Evolutionary conservation across 2,329 filamentous ascomycete species (phyloP).

Genomic region (Penicillium sp.): DNA sequence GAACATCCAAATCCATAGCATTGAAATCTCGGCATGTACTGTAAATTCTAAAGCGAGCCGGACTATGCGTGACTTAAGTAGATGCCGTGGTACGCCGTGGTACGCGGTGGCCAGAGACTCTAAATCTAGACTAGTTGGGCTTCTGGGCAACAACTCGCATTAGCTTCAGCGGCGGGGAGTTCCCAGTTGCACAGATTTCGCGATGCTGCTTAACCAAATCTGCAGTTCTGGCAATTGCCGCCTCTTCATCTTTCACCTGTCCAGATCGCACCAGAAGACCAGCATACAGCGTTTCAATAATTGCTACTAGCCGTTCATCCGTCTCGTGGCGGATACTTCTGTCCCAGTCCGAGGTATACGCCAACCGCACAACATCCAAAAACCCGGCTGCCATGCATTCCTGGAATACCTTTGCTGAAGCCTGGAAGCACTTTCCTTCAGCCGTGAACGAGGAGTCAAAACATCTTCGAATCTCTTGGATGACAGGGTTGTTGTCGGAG

Average conservation of each 20-base stretch:
- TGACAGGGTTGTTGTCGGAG: conserved; percentile 3
- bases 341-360: conserved; percentile 3
- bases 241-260: conserved; percentile 3
- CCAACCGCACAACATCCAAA: background rate
- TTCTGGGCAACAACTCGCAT: conserved; percentile 15
- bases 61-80: too few species aligned
- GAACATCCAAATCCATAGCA: too few species aligned
- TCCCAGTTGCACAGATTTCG: conserved; percentile 6
- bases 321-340: conserved; percentile 1
- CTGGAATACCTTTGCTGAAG: conserved; percentile 10
- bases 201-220: conserved; percentile 8
- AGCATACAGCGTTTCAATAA: conserved; percentile 12
- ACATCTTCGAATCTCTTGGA: conserved; percentile 8
- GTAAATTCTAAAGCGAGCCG: too few species aligned
- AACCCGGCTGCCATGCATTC: background rate
- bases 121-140: background rate
- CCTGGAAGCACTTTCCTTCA: conserved; percentile 8
- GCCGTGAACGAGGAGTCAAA: conserved; percentile 5
- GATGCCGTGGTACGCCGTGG: too few species aligned
- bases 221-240: background rate
- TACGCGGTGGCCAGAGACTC: too few species aligned
- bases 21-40: too few species aligned
- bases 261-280: conserved; percentile 10
- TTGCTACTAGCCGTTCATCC: conserved; percentile 5
- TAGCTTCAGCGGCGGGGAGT: conserved; percentile 1